Percentiles rank a stretch among this genome's conserved stretches.
Conservation (phyloP, 768 basidiomycete genomes). For the Tylopilus intermedius region DNA sequence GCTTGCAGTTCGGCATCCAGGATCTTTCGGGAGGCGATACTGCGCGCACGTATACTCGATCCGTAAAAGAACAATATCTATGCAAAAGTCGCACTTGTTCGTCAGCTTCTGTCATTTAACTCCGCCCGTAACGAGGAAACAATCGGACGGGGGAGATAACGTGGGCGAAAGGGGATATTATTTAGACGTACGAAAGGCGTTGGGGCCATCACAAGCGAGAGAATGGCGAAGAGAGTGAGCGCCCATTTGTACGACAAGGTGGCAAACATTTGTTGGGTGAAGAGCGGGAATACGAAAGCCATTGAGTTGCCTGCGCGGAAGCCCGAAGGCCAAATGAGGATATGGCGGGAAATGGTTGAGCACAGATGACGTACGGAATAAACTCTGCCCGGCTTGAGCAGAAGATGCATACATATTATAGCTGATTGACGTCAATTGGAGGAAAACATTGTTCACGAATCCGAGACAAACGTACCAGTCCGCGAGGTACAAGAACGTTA, state of each 20-base stretch:
- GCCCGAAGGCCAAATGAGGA: neutral
- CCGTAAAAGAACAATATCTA: slow-evolving; percentile 31
- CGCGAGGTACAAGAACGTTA: slow-evolving; percentile 45
- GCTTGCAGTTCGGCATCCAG: slow-evolving; percentile 9
- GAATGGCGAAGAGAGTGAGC: slow-evolving; percentile 36
- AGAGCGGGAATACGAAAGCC: slow-evolving; percentile 45
- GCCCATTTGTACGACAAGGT: slow-evolving; percentile 47
- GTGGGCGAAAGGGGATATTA: neutral
- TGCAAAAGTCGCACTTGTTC: neutral
- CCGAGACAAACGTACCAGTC: slow-evolving; percentile 37
- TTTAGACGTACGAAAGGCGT: slow-evolving; percentile 38
- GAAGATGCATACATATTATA: slow-evolving; percentile 48
- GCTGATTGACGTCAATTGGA: slow-evolving; percentile 18
- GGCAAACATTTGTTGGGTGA: slow-evolving; percentile 45
- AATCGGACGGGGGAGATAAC: no score
- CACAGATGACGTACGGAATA: slow-evolving; percentile 34
- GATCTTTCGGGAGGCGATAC: slow-evolving; percentile 20
- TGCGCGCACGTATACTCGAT: slow-evolving; percentile 30
- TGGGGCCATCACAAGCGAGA: slow-evolving; percentile 41
- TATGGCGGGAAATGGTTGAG: neutral
- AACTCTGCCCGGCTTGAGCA: slow-evolving; percentile 49
- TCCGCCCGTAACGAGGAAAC: no score
- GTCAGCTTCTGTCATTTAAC: slow-evolving; percentile 3
- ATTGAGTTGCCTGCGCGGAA: slow-evolving; percentile 32
- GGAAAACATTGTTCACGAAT: neutral